Conservation (phyloP, 257 asterid genomes). For the Voacanga thouarsii region DNA sequence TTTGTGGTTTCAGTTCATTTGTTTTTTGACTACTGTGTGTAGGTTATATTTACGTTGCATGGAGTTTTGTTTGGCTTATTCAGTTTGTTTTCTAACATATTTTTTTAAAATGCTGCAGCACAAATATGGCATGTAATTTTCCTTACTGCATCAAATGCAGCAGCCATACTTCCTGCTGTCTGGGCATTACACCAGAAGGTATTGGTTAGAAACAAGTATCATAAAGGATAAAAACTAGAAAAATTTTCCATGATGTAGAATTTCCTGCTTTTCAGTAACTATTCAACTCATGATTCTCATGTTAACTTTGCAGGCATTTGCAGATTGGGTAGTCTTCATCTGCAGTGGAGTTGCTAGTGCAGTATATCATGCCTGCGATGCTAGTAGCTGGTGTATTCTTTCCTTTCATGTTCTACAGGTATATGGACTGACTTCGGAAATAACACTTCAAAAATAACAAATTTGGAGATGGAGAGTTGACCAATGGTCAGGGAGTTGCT, state of each 20-base stretch:
- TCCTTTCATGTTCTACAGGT: constrained; percentile 72
- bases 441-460: background rate
- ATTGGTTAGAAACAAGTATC: background rate
- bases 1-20: background rate
- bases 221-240: background rate
- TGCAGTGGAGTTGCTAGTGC: constrained; percentile 84
- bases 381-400: constrained; percentile 77
- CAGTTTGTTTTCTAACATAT: background rate
- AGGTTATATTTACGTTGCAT: background rate
- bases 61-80: background rate
- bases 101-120: constrained; percentile 47
- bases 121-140: constrained; percentile 64
- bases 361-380: constrained; percentile 82
- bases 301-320: constrained; percentile 54
- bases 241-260: background rate
- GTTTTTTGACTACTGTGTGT: background rate
- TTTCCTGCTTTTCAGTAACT: background rate
- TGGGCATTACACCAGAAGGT: constrained; percentile 87
- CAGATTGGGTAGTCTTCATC: constrained; percentile 85
- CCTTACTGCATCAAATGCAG: constrained; percentile 83
- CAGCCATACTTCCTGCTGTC: constrained; percentile 77
- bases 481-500: background rate
- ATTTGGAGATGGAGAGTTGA: background rate
- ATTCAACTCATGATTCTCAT: background rate
- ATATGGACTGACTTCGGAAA: background rate